phyloP scores from a whole-genome alignment of 176 grass and related monocot genomes.

The Oryza punctata region DNA sequence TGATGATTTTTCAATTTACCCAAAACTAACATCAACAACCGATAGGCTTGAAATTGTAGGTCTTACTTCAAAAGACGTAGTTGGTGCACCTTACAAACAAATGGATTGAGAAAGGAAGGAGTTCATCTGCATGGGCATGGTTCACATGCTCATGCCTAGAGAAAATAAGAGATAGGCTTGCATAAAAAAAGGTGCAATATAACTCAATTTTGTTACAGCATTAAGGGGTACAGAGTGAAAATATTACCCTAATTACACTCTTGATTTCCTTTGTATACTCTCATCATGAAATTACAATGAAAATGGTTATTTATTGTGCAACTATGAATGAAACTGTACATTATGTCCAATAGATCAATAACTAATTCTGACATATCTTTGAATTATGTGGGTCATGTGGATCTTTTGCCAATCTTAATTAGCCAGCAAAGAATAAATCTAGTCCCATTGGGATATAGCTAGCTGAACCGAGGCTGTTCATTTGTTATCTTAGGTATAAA shows the following conservation, averaged over 20 bases:
- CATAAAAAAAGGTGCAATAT: conserved; percentile 6
- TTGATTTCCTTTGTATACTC: too few species aligned
- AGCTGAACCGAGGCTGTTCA: not conserved
- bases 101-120: not conserved
- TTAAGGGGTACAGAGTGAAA: not conserved
- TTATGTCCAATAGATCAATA: not conserved
- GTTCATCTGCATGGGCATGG: not conserved
- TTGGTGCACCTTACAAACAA: too few species aligned
- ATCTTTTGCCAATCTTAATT: not conserved
- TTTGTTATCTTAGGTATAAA: not conserved
- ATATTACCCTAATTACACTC: not conserved
- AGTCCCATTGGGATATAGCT: not conserved
- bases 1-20: too few species aligned
- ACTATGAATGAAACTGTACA: not conserved
- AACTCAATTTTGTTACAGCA: not conserved
- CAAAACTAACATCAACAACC: too few species aligned
- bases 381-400: conserved; percentile 5
- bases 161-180: not conserved
- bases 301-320: not conserved
- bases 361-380: not conserved
- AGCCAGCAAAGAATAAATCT: not conserved
- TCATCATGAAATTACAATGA: not conserved
- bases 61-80: too few species aligned
- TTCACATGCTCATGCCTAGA: not conserved
- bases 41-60: too few species aligned